Percentiles rank a stretch among this genome's conserved stretches.
Conservation (phyloP, 306 rosid species). For the Quercus ilex region DNA sequence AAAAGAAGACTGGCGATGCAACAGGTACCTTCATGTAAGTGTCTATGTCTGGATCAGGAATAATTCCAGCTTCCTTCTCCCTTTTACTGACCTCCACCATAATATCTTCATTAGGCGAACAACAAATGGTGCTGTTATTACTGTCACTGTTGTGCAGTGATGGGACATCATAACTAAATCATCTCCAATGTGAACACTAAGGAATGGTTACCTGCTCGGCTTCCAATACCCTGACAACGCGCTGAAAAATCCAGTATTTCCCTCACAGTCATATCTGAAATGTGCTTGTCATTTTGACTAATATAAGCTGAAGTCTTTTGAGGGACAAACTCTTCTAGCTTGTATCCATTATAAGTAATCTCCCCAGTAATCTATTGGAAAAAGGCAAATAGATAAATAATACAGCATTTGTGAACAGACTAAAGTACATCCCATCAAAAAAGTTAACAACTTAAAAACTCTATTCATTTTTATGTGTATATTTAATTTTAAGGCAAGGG, state of each 20-base stretch:
- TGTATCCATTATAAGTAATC: conserved; percentile 55
- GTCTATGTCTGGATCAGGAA: conserved; percentile 79
- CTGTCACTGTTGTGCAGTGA: not conserved
- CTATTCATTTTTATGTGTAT: not conserved
- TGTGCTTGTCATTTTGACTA: conserved; percentile 68
- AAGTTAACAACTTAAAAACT: not conserved
- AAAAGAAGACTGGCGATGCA: not conserved
- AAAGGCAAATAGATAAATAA: not conserved
- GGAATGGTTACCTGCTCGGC: conserved; percentile 46
- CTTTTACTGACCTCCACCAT: conserved; percentile 60
- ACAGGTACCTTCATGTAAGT: conserved; percentile 74
- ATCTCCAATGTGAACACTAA: not conserved
- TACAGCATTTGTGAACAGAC: not conserved
- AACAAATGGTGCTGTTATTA: not conserved
- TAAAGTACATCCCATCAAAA: not conserved
- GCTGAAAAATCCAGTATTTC: conserved; percentile 78
- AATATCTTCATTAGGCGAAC: conserved; percentile 34
- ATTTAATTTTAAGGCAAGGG: not conserved
- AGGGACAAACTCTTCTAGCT: conserved; percentile 55
- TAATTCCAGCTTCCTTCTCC: conserved; percentile 61
- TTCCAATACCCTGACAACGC: conserved; percentile 68
- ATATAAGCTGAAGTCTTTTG: conserved; percentile 68
- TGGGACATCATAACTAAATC: not conserved
- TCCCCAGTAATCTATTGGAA: conserved; percentile 43
- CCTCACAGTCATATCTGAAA: conserved; percentile 74